Percentiles rank a stretch among this genome's conserved stretches.
Evolutionary conservation across 345 rosid species (phyloP).

Genomic region (Psidium guajava): DNA sequence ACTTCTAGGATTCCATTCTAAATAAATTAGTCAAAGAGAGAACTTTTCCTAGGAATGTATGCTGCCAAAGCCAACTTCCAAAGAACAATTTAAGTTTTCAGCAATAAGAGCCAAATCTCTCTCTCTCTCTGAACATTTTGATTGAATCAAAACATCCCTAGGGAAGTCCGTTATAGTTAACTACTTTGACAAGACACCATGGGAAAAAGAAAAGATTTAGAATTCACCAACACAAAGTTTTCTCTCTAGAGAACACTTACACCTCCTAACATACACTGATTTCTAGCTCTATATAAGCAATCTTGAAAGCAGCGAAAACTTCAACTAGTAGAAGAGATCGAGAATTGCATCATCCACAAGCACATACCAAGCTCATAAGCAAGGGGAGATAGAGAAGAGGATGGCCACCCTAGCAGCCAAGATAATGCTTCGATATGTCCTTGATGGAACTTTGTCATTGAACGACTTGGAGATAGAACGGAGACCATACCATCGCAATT

Average conservation of each 20-base stretch:
- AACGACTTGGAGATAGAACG: slow-evolving; percentile 1
- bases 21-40: not conserved
- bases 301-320: not conserved
- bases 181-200: not conserved
- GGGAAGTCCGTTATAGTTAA: not conserved
- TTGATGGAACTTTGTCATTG: not conserved
- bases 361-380: not conserved
- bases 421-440: not conserved
- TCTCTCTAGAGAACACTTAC: not conserved
- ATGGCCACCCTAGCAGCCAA: slow-evolving; percentile 1
- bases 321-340: not conserved
- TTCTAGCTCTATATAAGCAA: not conserved
- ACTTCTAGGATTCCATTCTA: not conserved
- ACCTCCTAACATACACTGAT: not conserved
- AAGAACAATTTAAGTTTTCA: not conserved
- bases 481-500: slow-evolving; percentile 10
- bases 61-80: not conserved
- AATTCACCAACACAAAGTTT: not conserved
- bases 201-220: not conserved
- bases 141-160: not conserved
- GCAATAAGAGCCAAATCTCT: not conserved
- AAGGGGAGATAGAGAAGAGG: not conserved
- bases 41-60: not conserved
- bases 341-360: not conserved
- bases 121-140: not conserved